phyloP scores from a whole-genome alignment of 371 early-diverging fungal species.

The Mucor circinelloides region DNA sequence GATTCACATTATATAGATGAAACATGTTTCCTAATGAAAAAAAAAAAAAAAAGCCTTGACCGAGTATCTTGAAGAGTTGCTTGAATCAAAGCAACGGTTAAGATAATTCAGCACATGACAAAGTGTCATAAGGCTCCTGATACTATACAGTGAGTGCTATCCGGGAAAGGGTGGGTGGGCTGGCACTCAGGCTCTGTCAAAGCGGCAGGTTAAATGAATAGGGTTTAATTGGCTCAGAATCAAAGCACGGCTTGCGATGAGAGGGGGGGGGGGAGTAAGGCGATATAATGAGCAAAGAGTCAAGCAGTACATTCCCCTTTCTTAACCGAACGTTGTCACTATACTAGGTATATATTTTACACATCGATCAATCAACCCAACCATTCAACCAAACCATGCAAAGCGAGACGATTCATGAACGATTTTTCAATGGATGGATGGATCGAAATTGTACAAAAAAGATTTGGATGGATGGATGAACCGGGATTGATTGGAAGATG shows the following conservation, averaged over 20 bases:
- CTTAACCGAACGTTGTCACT: constrained; percentile 29
- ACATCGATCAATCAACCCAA: neutral
- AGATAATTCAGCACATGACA: neutral
- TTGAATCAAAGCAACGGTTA: too few relatives aligned
- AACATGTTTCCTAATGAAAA: too few relatives aligned
- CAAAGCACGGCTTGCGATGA: neutral
- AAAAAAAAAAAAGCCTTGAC: too few relatives aligned
- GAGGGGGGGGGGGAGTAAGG: neutral
- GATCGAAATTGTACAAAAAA: neutral
- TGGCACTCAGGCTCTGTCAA: neutral
- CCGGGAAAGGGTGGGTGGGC: neutral
- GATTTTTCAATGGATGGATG: constrained; percentile 9
- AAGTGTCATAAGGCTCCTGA: neutral
- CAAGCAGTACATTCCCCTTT: constrained; percentile 15
- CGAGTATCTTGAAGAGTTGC: too few relatives aligned
- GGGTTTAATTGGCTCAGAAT: neutral
- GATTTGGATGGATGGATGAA: constrained; percentile 11
- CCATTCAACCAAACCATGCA: neutral
- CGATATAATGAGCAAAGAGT: constrained; percentile 4
- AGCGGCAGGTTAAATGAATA: neutral
- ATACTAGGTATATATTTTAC: constrained; percentile 19
- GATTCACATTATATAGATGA: too few relatives aligned
- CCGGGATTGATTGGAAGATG: neutral
- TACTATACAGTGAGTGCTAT: neutral
- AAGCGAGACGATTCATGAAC: neutral